Evolutionary conservation across 129 eudicot genomes (phyloP), one percentile per base, ranked within the genome.

Genomic region (Smallanthus sonchifolius): DNA sequence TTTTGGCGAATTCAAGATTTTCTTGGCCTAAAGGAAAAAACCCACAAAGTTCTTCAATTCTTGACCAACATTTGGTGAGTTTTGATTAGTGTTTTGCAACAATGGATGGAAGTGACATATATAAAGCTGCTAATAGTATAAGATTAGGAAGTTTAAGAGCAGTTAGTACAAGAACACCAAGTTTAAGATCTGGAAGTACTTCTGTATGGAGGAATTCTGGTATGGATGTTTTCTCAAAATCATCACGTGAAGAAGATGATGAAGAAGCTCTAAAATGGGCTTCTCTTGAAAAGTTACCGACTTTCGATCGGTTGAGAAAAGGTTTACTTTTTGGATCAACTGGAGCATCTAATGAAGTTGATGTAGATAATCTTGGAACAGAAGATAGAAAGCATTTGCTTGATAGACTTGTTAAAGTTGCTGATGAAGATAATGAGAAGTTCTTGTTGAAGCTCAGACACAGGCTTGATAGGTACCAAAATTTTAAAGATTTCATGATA

Each of bases 191-290:
- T 28, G 84, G 73, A 7, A 77, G 88, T 79, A 72, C 88, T 34
- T 79, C 90, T 10, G 40, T 81, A 71, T 88, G 96, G 92, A 84
- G 92, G 70, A 82, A 73, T 56, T 74, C 77, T 16, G 82, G 87
- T 7, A 56, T 75, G 57, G 95, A 88, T 19, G 90, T 73, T 38
- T 91, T 88, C 34, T 87, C 96, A 0, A 75, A 75, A 32, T 87
- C 96, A 1, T 49, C 82, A 4, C 70, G 78, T 37, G 89, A 89
- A 3, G 93, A 89, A 70, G 91, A 92, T 54, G 98, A 92, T 56
- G 98, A 92, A 82, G 98, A 87, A 48, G 94, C 96, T 56, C 86
- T 92, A 3, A 92, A 85, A 72, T 92, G 98, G 98, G 98, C 98
- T 44, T 84, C 98, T n/a, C 91, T 92, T 3, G 96, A 92, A 73